These are phyloP conservation scores for Solanum paucissectum DNA, from an alignment of 257 asterid species.

Conservation along the genomic window DNA sequence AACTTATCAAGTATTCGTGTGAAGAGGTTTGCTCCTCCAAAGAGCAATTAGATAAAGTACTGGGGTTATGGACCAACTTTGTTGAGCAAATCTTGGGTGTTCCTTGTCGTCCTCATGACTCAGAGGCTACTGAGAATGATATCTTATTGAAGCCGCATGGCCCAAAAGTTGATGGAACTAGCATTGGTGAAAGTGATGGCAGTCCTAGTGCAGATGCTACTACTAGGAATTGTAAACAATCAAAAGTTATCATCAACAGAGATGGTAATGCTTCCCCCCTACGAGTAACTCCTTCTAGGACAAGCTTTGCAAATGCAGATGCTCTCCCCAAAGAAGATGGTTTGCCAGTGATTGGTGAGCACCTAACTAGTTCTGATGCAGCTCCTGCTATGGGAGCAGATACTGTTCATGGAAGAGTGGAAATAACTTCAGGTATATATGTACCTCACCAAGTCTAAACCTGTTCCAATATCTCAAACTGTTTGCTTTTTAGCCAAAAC, in stretches of 20 bases:
- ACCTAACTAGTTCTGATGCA: constrained; percentile 28
- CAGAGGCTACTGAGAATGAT: constrained; percentile 44
- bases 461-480: background rate
- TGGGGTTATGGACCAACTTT: constrained; percentile 82
- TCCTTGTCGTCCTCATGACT: constrained; percentile 36
- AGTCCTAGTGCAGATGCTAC: constrained; percentile 41
- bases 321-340: constrained; percentile 37
- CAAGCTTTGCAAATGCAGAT: constrained; percentile 35
- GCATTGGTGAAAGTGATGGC: constrained; percentile 48
- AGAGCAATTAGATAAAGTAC: constrained; percentile 71
- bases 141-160: constrained; percentile 25
- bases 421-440: constrained; percentile 20
- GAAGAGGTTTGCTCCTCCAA: constrained; percentile 91
- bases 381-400: constrained; percentile 32
- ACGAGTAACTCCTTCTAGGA: constrained; percentile 25
- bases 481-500: background rate
- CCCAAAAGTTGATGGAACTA: constrained; percentile 20
- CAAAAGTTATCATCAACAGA: constrained; percentile 43
- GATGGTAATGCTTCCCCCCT: constrained; percentile 41
- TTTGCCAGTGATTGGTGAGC: constrained; percentile 27
- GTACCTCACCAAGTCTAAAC: constrained; percentile 1
- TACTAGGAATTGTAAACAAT: constrained; percentile 33
- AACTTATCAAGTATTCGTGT: constrained; percentile 76
- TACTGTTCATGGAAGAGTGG: constrained; percentile 35
- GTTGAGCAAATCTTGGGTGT: constrained; percentile 81